Evolutionary conservation across 2,329 filamentous ascomycete genomes (phyloP), one percentile per base, ranked within the genome.

Genomic region (Alternaria ventricosa): DNA sequence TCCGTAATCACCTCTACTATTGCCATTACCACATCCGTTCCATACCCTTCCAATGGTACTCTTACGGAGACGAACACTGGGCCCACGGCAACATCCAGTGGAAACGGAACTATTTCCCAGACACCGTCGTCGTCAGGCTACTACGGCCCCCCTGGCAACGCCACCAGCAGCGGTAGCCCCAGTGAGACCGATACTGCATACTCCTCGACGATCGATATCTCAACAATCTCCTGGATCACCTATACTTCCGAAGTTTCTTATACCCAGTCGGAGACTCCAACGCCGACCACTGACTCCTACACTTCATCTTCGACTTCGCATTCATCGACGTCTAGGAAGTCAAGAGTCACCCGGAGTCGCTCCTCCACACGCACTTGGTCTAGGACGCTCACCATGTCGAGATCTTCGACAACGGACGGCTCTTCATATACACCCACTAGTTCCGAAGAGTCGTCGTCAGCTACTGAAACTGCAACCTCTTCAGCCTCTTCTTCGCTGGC

Each of bases 111-210:
- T n/a, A 30, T 50, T 44, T 53, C 55, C 18, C 22, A 18, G 20
- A 23, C 36, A 11, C 25, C 30, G n/a, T 51, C 53, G 18, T 57
- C 65, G 4, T 55, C 55, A n/a, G 60, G 56, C 9, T 64, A 67
- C 15, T 65, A 67, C 30, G 47, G 30, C 12, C 56, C 65, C 12
- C 65, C 65, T 22, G 50, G 25, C 1, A 57, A 60, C 15, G 33
- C 43, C 4, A 62, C 59, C 15, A 64, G 22, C 30, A 61, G 46
- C 33, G 20, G 20, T 1, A 60, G 15, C 28, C 22, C 36, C 23
- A 53, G 33, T 23, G 50, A 25, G 9, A 65, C 55, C 3, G 47
- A 49, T 12, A 61, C 47, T 22, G 33, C 25, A 13, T 53, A 25
- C 46, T 54, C 61, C 2, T 62, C 61, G 3, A 57, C 36, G 8